Evolutionary conservation across 2,329 filamentous ascomycete genomes (phyloP).

Genomic region (Hypoxylon sp.): DNA sequence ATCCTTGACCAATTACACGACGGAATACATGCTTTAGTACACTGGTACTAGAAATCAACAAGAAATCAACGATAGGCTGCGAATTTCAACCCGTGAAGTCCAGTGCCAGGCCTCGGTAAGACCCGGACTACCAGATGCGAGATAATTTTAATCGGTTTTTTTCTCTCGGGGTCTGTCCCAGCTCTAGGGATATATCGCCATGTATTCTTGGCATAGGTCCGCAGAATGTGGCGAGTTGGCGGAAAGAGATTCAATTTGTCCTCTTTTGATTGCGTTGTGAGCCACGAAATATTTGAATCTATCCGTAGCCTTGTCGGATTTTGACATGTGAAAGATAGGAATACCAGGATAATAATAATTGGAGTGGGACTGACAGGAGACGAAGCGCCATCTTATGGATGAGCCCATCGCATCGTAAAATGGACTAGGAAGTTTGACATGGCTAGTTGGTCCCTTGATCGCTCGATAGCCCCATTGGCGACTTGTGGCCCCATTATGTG

Average conservation of each 20-base stretch:
- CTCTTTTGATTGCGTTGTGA: conserved; percentile 1
- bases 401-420: conserved; percentile 7
- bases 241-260: conserved; percentile 13
- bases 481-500: conserved; percentile 8
- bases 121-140: conserved; percentile 2
- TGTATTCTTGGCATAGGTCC: conserved; percentile 26
- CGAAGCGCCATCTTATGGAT: not conserved
- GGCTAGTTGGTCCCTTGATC: conserved; percentile 14
- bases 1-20: too few relatives aligned
- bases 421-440: conserved; percentile 16
- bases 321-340: conserved; percentile 36
- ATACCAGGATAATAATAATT: not conserved
- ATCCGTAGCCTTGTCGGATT: conserved; percentile 8
- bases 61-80: too few relatives aligned
- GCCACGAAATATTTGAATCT: not conserved
- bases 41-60: too few relatives aligned
- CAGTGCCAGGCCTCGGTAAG: too few relatives aligned
- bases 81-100: too few relatives aligned
- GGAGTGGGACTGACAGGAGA: conserved; percentile 20
- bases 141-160: too few relatives aligned
- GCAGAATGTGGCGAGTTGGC: conserved; percentile 16
- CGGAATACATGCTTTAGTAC: too few relatives aligned
- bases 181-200: conserved; percentile 29
- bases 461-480: conserved; percentile 6
- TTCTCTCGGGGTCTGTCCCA: conserved; percentile 20